These are phyloP conservation scores for Calonectria hawksworthii DNA, from an alignment of 2,329 filamentous ascomycete species.

Conservation along the genomic window DNA sequence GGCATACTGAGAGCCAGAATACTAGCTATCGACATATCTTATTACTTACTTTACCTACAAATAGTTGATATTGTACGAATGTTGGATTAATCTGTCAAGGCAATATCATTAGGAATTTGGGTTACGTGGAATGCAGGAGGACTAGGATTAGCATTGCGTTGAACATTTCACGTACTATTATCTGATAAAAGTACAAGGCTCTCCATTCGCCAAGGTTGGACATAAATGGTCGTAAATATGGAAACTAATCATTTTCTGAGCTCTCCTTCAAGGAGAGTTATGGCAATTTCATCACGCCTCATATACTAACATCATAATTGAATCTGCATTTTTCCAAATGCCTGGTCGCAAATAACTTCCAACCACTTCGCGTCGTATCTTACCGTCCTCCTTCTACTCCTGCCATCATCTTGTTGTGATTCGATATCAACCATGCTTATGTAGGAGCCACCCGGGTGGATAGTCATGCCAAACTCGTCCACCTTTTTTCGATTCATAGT, in stretches of 20 bases:
- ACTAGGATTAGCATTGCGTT: too few relatives aligned
- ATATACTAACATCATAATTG: background rate
- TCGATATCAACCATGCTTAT: background rate
- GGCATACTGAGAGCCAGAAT: too few relatives aligned
- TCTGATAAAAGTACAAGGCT: too few relatives aligned
- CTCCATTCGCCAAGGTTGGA: too few relatives aligned
- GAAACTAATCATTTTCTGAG: background rate
- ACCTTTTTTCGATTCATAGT: background rate
- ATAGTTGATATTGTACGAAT: too few relatives aligned
- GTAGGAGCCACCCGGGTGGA: background rate
- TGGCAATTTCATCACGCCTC: background rate
- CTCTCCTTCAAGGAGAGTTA: background rate
- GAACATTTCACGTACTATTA: too few relatives aligned
- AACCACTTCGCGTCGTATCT: background rate
- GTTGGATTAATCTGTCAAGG: too few relatives aligned
- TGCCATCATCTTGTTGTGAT: background rate
- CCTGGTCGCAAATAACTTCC: background rate
- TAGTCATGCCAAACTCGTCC: conserved; percentile 1
- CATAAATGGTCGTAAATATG: background rate
- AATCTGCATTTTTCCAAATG: background rate
- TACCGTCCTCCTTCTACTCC: background rate
- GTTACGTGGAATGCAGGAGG: too few relatives aligned
- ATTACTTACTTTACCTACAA: too few relatives aligned
- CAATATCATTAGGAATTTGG: too few relatives aligned
- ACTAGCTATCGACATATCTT: too few relatives aligned